phyloP scores from a whole-genome alignment of 345 rosid species.

The Cardamine chenopodiifolia region DNA sequence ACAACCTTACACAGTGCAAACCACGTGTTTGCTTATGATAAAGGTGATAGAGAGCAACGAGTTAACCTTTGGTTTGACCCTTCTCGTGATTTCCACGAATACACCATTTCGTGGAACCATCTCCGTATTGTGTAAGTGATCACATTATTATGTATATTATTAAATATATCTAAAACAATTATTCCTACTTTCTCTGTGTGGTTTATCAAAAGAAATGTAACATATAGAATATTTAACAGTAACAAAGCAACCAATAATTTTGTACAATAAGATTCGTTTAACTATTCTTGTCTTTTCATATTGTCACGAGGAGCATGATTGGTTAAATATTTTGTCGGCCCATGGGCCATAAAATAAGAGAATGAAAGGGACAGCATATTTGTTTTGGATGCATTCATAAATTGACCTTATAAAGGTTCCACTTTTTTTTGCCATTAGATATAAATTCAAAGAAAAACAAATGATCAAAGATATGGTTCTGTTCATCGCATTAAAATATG shows the following conservation, averaged over 20 bases:
- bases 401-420: slow-evolving; percentile 16
- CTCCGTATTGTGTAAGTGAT: slow-evolving; percentile 71
- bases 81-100: slow-evolving; percentile 65
- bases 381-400: slow-evolving; percentile 30
- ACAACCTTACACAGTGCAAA: slow-evolving; percentile 44
- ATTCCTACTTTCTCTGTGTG: not conserved
- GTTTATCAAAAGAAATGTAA: not conserved
- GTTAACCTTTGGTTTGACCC: slow-evolving; percentile 97
- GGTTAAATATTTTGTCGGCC: slow-evolving; percentile 32
- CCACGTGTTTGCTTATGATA: slow-evolving; percentile 42
- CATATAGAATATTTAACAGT: slow-evolving; percentile 7
- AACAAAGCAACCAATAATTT: slow-evolving; percentile 14
- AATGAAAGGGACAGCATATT: slow-evolving; percentile 41
- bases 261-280: slow-evolving; percentile 18
- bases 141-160: not conserved
- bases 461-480: not conserved
- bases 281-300: slow-evolving; percentile 26
- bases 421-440: slow-evolving; percentile 13
- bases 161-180: not conserved
- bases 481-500: not conserved
- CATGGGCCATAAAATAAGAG: slow-evolving; percentile 32
- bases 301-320: slow-evolving; percentile 36
- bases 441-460: not conserved
- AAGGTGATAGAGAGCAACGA: slow-evolving; percentile 46
- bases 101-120: slow-evolving; percentile 78